Percentiles rank a stretch among this genome's conserved stretches.
Conservation (phyloP, 768 basidiomycete species). For the Tulasnella sp. region DNA sequence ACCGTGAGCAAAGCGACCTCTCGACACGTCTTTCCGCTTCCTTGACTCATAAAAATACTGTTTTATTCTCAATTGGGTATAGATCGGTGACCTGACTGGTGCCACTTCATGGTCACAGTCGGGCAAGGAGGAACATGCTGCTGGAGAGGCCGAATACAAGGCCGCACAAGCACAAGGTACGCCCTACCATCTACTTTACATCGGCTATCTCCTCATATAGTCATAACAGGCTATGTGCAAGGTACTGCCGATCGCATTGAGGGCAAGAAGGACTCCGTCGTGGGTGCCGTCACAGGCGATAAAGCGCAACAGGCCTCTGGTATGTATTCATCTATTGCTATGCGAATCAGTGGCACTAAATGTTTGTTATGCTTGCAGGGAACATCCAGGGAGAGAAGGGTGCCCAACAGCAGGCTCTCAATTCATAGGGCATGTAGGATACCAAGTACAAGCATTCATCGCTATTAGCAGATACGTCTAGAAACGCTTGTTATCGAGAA, state of each 20-base stretch:
- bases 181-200: neutral
- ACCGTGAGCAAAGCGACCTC: slow-evolving; percentile 16
- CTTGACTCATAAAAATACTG: neutral
- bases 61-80: neutral
- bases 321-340: slow-evolving; percentile 18
- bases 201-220: too few relatives aligned
- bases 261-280: slow-evolving; percentile 18
- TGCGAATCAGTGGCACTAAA: neutral
- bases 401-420: slow-evolving; percentile 3
- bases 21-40: neutral
- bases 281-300: slow-evolving; percentile 22
- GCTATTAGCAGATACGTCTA: too few relatives aligned
- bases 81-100: slow-evolving; percentile 17
- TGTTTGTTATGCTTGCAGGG: neutral
- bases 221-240: slow-evolving; percentile 32
- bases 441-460: too few relatives aligned
- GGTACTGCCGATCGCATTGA: slow-evolving; percentile 28
- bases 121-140: slow-evolving; percentile 18
- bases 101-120: slow-evolving; percentile 11
- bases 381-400: slow-evolving; percentile 11
- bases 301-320: slow-evolving; percentile 39
- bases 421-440: neutral
- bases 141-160: slow-evolving; percentile 21
- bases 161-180: slow-evolving; percentile 19
- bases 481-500: too few relatives aligned